Evolutionary conservation across 2,329 filamentous ascomycete genomes (phyloP).

Genomic region (Neonectria coccinea): DNA sequence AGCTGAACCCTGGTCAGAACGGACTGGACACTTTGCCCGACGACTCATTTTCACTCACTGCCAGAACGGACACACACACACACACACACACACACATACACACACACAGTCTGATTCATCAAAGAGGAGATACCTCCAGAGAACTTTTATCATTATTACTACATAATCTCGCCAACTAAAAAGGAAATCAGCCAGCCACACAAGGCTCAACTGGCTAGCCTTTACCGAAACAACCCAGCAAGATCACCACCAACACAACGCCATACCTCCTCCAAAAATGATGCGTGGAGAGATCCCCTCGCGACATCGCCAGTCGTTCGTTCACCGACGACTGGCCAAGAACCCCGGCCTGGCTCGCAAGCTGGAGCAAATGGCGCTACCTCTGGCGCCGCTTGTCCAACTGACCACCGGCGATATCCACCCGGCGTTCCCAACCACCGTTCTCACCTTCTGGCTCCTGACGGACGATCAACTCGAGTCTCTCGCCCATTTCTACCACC

Average conservation of each 20-base stretch:
- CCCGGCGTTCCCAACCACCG: constrained; percentile 71
- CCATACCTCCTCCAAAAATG: constrained; percentile 42
- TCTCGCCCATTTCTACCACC: constrained; percentile 79
- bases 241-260: constrained; percentile 9
- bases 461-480: constrained; percentile 77
- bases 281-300: constrained; percentile 50
- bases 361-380: constrained; percentile 73
- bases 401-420: constrained; percentile 72
- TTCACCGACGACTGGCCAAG: constrained; percentile 51
- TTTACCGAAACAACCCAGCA: constrained; percentile 8
- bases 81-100: background rate
- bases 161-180: background rate
- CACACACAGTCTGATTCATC: background rate
- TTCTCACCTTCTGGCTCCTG: constrained; percentile 80
- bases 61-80: background rate
- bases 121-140: background rate
- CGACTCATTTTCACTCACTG: background rate
- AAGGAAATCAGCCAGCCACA: background rate
- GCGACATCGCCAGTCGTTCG: constrained; percentile 48
- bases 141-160: background rate
- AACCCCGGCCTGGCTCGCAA: constrained; percentile 70
- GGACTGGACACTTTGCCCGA: background rate
- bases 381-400: constrained; percentile 75
- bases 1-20: background rate
- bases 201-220: constrained; percentile 4